Percentiles rank a stretch among this genome's conserved stretches.
phyloP scores from a whole-genome alignment of 2,329 filamentous ascomycete species.

The Tolypocladium cylindrosporum region DNA sequence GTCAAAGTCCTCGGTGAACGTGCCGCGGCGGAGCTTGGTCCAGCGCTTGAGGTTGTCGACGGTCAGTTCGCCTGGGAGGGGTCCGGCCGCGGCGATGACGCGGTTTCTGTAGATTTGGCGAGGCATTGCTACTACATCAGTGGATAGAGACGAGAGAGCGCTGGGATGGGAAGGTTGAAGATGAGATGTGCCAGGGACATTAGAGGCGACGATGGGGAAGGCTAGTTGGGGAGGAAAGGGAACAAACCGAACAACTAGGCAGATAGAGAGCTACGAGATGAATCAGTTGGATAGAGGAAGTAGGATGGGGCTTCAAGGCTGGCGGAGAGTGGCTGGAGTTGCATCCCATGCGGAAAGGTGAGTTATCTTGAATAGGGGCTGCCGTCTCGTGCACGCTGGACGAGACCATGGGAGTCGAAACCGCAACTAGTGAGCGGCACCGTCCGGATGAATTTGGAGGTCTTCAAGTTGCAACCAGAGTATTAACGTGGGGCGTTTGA shows the following conservation, averaged over 20 bases:
- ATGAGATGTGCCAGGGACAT: background rate
- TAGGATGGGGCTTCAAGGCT: background rate
- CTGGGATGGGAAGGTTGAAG: background rate
- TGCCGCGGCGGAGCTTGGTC: slow-evolving; percentile 53
- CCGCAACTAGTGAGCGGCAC: background rate
- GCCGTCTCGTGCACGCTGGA: background rate
- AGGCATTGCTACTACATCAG: slow-evolving; percentile 13
- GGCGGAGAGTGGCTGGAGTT: background rate
- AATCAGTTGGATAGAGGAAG: background rate
- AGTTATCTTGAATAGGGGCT: background rate
- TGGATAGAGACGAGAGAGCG: background rate
- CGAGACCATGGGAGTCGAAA: background rate
- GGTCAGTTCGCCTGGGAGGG: slow-evolving; percentile 38
- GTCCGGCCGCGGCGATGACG: slow-evolving; percentile 47
- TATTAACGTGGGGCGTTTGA: background rate
- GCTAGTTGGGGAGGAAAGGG: background rate
- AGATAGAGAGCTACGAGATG: background rate
- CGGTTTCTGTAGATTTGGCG: slow-evolving; percentile 39
- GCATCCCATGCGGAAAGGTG: background rate
- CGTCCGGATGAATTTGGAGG: background rate
- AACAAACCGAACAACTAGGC: background rate
- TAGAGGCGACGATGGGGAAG: background rate
- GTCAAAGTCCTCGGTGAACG: slow-evolving; percentile 39
- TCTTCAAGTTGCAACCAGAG: background rate
- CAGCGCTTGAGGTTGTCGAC: slow-evolving; percentile 53